Base-by-base conservation (phyloP, 2,329 filamentous ascomycete species). In the Stagonosporopsis chrysanthemi region DNA sequence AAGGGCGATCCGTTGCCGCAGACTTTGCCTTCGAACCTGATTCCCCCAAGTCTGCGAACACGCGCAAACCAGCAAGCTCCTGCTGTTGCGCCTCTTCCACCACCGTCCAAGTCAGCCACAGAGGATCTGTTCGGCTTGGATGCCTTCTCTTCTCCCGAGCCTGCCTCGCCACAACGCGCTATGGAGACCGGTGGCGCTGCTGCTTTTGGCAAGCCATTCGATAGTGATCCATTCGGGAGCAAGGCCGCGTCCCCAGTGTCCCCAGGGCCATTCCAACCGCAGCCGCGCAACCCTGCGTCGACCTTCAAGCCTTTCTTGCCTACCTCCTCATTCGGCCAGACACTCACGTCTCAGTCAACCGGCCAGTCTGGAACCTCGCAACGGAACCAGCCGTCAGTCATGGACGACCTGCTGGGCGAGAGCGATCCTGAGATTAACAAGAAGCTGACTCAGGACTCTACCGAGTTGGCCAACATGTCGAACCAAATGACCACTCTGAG, bases 51-150 rank as follows among this genome's bases (percentile, higher is more conserved):
- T 72, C 86, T 97, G 84, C 90, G 95, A 51, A 69, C 66, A 14
- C 50, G 64, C 15, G 67, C 65, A 23, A 82, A 78, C 58, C 87
- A 87, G 69, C 76, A 83, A 19, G 75, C 82, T 11, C 70, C 76
- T 24, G 69, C 76, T 43, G 61, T 68, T 35, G 75, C 77, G 4
- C 77, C 80, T 8, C 56, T 28, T 17, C 45, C 51, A 35, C 56
- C 60, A 42, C 65, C 62, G 57, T 85, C 88, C 4, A 92, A 91
- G 68, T 95, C 94, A 51, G 93, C 94, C 40, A 84, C 96, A 11
- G 94, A 99, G 60, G 95, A 99, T 75, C 80, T 99, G 15, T 98
- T 99, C 71, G 94, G 93, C 1, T 83, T 99, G 19, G 94, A 98
- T 73, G 87, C 91, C 15, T 85, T 88, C 55, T 79, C 83, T 15